Evolutionary conservation across 1,139 yeast genomes (phyloP), one percentile per base, ranked within the genome.

Genomic region (Pichia sp.): DNA sequence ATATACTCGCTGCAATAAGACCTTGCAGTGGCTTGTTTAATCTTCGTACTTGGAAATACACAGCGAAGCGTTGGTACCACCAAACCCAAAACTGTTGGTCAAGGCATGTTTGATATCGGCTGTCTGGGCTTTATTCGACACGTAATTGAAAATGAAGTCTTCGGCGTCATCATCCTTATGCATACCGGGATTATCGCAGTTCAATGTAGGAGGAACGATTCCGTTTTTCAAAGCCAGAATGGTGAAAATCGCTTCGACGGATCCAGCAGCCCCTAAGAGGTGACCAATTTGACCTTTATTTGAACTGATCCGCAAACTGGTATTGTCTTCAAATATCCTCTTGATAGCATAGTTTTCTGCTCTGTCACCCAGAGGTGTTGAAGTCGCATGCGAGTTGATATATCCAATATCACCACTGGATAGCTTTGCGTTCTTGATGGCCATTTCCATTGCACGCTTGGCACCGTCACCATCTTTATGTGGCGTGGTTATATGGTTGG

Each of bases 371-470:
- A 90, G 68, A 6, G 69, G 67, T 0, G 99, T 94, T 0, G 96
- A 85, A 0, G 99, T 94, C 0, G 99, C 98, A 64, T 94, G 99
- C 1, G 98, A 97, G 64, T 94, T 94, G 43, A 94, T 72, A 58
- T 88, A 92, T 44, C 75, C 87, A 7, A 92, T 68, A 4, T 75
- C 67, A 3, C 58, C 43, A 0, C 79, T 71, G 2, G 58, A 55
- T 2, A 75, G 51, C 0, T 61, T 60, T 1, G 83, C 80, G 35
- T 72, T 67, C 28, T 65, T 61, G 27, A 90, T 54, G 0, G 97
- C 95, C 73, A 76, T 75, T 44, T 69, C 64, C 95, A 94, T 92
- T 4, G 97, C 82, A 49, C 85, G 68, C 50, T 64, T 71, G 0
- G 97, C 97, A 4, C 98, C 98, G 40, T 75, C 73, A 1, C 97